phyloP scores from a whole-genome alignment of 495 filamentous ascomycete genomes.

The Aspergillus heteromorphus region DNA sequence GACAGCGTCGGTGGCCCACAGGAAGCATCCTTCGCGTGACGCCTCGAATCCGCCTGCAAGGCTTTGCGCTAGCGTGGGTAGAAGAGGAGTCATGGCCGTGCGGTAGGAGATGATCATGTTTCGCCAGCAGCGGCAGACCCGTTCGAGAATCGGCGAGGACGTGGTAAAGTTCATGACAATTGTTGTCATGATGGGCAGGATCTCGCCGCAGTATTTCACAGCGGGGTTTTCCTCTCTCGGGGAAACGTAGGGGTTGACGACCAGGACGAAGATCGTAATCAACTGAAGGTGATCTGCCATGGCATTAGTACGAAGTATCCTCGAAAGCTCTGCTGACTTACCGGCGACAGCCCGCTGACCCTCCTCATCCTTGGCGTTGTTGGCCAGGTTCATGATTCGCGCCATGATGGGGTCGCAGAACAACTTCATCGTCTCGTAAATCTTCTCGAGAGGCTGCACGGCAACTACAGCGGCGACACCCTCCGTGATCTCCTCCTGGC shows the following conservation, averaged over 20 bases:
- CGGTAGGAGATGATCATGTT: slow-evolving; percentile 95
- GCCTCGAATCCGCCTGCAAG: slow-evolving; percentile 76
- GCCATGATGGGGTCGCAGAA: slow-evolving; percentile 91
- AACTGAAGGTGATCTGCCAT: slow-evolving; percentile 76
- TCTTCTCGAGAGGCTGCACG: slow-evolving; percentile 71
- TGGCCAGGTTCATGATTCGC: slow-evolving; percentile 79
- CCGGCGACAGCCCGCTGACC: slow-evolving; percentile 77
- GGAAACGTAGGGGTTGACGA: slow-evolving; percentile 71
- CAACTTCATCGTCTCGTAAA: slow-evolving; percentile 78
- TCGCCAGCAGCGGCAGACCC: slow-evolving; percentile 90
- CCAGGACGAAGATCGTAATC: slow-evolving; percentile 81
- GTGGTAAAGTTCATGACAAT: slow-evolving; percentile 80
- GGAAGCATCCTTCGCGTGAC: slow-evolving; percentile 90
- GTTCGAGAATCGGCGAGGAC: slow-evolving; percentile 84
- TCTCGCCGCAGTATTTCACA: slow-evolving; percentile 92
- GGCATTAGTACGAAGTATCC: slow-evolving; percentile 19
- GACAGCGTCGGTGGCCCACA: slow-evolving; percentile 95
- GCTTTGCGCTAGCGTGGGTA: slow-evolving; percentile 81
- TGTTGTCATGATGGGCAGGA: slow-evolving; percentile 77
- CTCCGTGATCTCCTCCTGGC: slow-evolving; percentile 93
- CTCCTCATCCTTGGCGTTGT: slow-evolving; percentile 74
- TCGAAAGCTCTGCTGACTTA: slow-evolving; percentile 39
- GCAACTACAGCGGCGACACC: slow-evolving; percentile 88
- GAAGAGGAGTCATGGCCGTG: slow-evolving; percentile 76
- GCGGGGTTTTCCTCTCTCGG: slow-evolving; percentile 76